Evolutionary conservation across 2,329 filamentous ascomycete genomes (phyloP).

Genomic region (Amauroascus niger): DNA sequence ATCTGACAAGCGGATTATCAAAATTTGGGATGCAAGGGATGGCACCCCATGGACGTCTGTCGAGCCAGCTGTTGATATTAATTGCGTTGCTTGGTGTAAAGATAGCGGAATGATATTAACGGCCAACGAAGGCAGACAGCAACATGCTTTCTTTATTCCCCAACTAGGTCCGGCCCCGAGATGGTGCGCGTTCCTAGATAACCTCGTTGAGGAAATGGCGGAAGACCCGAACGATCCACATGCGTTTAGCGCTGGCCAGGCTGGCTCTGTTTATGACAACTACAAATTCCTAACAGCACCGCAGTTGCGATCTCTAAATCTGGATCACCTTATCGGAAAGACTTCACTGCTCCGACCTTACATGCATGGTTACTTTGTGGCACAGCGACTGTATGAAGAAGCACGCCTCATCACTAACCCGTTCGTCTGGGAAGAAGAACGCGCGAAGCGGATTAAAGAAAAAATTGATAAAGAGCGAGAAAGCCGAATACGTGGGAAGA

Average conservation of each 20-base stretch:
- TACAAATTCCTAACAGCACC: slow-evolving; percentile 93
- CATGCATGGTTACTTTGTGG: slow-evolving; percentile 99
- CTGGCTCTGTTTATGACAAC: slow-evolving; percentile 86
- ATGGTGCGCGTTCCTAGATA: slow-evolving; percentile 96
- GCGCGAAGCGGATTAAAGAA: slow-evolving; percentile 80
- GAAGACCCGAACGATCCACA: slow-evolving; percentile 61
- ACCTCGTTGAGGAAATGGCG: slow-evolving; percentile 97
- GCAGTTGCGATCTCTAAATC: slow-evolving; percentile 73
- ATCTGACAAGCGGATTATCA: slow-evolving; percentile 90
- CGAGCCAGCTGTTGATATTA: slow-evolving; percentile 88
- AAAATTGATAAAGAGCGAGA: slow-evolving; percentile 97
- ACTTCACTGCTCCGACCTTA: slow-evolving; percentile 86
- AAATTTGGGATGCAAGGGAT: slow-evolving; percentile 78
- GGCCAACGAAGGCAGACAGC: slow-evolving; percentile 90
- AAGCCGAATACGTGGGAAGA: slow-evolving; percentile 82
- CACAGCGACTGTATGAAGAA: slow-evolving; percentile 90
- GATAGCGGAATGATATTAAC: slow-evolving; percentile 92
- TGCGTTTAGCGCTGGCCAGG: slow-evolving; percentile 36
- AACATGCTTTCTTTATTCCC: slow-evolving; percentile 91
- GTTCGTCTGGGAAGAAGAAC: slow-evolving; percentile 85
- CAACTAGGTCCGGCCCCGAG: slow-evolving; percentile 85
- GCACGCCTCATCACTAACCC: slow-evolving; percentile 87
- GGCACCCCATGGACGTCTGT: slow-evolving; percentile 92
- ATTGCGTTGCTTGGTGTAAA: slow-evolving; percentile 85
- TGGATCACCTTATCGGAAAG: slow-evolving; percentile 82